Conservation (phyloP, 495 filamentous ascomycete genomes). For the Neurospora sp. region DNA sequence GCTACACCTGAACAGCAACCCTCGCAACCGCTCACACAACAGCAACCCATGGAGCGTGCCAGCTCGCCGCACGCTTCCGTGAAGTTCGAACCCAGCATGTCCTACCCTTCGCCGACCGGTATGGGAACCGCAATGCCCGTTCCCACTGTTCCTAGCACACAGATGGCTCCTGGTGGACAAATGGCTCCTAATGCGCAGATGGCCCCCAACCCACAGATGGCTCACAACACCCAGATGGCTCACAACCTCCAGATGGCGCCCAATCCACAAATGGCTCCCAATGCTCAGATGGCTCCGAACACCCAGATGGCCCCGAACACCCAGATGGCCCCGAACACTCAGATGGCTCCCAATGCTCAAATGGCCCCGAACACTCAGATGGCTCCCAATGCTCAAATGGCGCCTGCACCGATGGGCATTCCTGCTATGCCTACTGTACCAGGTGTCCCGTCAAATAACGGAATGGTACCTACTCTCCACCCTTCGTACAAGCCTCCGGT, state of each 20-base stretch:
- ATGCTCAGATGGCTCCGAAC: neutral
- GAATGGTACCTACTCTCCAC: neutral
- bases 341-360: neutral
- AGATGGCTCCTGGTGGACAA: slow-evolving; percentile 28
- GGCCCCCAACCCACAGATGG: neutral
- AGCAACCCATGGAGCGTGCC: slow-evolving; percentile 50
- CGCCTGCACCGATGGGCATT: slow-evolving; percentile 34
- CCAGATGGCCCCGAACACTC: neutral
- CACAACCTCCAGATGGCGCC: neutral
- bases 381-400: slow-evolving; percentile 45
- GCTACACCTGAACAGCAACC: slow-evolving; percentile 14
- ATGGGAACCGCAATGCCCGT: slow-evolving; percentile 21
- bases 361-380: neutral
- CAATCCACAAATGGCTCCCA: neutral
- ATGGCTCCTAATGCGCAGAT: neutral
- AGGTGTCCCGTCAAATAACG: slow-evolving; percentile 21
- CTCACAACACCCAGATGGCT: neutral
- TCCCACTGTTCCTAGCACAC: slow-evolving; percentile 38
- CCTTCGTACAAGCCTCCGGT: slow-evolving; percentile 20
- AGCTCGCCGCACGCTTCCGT: slow-evolving; percentile 63
- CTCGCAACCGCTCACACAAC: slow-evolving; percentile 6
- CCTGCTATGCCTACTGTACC: slow-evolving; percentile 34
- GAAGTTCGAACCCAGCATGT: slow-evolving; percentile 23
- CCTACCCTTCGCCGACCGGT: slow-evolving; percentile 26
- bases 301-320: neutral